A percentile compares a stretch with the other conserved stretches of the same genome.
These are phyloP conservation scores for Leucosporidium yakuticum DNA, from an alignment of 768 basidiomycete genomes.

Conservation along the genomic window DNA sequence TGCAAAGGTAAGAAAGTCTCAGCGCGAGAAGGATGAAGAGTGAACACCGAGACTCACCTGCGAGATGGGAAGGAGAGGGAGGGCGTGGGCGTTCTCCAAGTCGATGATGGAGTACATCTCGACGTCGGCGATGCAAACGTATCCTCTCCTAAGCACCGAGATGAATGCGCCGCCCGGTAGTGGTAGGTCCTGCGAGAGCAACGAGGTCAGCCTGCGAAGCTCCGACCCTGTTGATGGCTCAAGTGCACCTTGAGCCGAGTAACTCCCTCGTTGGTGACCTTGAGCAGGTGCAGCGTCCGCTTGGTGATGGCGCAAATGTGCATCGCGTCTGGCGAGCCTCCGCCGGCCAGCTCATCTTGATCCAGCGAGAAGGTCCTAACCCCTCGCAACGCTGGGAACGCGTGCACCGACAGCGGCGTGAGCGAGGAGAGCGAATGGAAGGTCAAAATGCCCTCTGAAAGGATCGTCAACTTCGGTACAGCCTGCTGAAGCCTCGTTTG, in stretches of 20 bases:
- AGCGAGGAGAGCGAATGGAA: slow-evolving; percentile 76
- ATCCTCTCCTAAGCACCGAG: slow-evolving; percentile 56
- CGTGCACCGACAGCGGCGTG: slow-evolving; percentile 57
- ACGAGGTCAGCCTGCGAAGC: neutral
- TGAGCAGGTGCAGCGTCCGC: slow-evolving; percentile 43
- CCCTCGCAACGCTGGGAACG: slow-evolving; percentile 71
- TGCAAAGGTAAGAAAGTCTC: slow-evolving; percentile 34
- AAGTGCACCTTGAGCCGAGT: slow-evolving; percentile 28
- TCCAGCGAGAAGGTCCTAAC: slow-evolving; percentile 77
- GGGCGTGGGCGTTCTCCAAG: slow-evolving; percentile 61
- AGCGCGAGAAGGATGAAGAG: neutral
- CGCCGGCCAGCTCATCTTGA: slow-evolving; percentile 45
- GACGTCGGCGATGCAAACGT: slow-evolving; percentile 68
- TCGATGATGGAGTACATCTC: slow-evolving; percentile 72
- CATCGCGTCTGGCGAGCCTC: slow-evolving; percentile 38
- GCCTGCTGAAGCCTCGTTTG: slow-evolving; percentile 44
- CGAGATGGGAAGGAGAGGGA: slow-evolving; percentile 70
- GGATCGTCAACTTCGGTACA: slow-evolving; percentile 41
- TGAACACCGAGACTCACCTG: slow-evolving; percentile 53
- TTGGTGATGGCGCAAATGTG: slow-evolving; percentile 43
- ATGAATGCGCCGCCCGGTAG: slow-evolving; percentile 43
- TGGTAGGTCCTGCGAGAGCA: slow-evolving; percentile 18
- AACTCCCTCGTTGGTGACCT: slow-evolving; percentile 33
- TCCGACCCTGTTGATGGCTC: neutral
- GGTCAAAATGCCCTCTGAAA: slow-evolving; percentile 52